Evolutionary conservation across 1,284 basidiomycete species (phyloP).

Genomic region (Thelephora terrestris): DNA sequence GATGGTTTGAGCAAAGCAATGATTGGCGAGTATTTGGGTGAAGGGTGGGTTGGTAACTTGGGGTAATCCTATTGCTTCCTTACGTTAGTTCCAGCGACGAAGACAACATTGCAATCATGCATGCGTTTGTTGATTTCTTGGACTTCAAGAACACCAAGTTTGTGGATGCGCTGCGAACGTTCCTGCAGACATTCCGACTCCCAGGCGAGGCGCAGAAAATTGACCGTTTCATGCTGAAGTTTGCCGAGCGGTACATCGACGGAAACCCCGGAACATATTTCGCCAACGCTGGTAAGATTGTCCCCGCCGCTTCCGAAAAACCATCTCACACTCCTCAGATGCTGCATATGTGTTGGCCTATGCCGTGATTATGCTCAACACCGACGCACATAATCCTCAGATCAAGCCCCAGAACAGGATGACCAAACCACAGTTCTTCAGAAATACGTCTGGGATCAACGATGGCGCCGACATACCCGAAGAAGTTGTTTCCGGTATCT

Average conservation of each 20-base stretch:
- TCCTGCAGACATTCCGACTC: slow-evolving; percentile 89
- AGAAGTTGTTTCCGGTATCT: slow-evolving; percentile 69
- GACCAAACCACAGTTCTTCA: slow-evolving; percentile 83
- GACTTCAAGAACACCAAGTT: slow-evolving; percentile 78
- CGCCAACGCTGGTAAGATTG: slow-evolving; percentile 63
- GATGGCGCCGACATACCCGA: slow-evolving; percentile 83
- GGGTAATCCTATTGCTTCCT: slow-evolving; percentile 7
- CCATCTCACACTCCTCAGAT: slow-evolving; percentile 35
- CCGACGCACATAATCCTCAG: slow-evolving; percentile 91
- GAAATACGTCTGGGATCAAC: slow-evolving; percentile 93
- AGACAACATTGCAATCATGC: slow-evolving; percentile 86
- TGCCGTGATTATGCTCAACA: slow-evolving; percentile 91
- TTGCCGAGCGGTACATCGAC: slow-evolving; percentile 89
- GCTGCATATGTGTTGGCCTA: slow-evolving; percentile 91
- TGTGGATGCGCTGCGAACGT: slow-evolving; percentile 79
- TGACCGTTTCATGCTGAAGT: slow-evolving; percentile 98
- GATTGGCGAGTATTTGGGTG: slow-evolving; percentile 97
- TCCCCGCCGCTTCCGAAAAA: background rate
- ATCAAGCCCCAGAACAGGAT: slow-evolving; percentile 72
- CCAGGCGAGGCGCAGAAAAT: slow-evolving; percentile 97
- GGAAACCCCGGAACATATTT: slow-evolving; percentile 77
- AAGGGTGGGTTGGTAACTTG: slow-evolving; percentile 54
- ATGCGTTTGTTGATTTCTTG: slow-evolving; percentile 88
- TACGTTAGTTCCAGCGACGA: slow-evolving; percentile 51
- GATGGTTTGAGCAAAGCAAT: slow-evolving; percentile 94